Evolutionary conservation across 306 rosid species (phyloP).

Genomic region (Vigna unguiculata): DNA sequence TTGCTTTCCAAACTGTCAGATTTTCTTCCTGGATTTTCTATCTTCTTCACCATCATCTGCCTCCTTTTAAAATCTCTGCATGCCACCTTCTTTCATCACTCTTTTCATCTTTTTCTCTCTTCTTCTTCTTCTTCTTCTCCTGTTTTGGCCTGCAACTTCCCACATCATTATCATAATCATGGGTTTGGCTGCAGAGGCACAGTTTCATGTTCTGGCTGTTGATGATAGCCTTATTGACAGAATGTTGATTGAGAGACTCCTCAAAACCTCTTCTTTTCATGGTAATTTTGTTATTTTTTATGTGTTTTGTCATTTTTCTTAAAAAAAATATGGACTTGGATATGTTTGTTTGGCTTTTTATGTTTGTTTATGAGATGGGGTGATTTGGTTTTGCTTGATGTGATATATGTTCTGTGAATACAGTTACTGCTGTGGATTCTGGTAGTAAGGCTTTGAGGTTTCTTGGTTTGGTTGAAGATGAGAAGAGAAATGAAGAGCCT

Average conservation of each 20-base stretch:
- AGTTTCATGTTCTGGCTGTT: constrained; percentile 87
- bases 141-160: constrained; percentile 15
- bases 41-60: constrained; percentile 51
- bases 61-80: constrained; percentile 54
- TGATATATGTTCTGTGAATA: constrained; percentile 11
- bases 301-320: background rate
- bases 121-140: background rate
- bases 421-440: constrained; percentile 89
- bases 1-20: constrained; percentile 86
- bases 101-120: constrained; percentile 16
- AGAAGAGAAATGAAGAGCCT: constrained; percentile 41
- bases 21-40: constrained; percentile 59
- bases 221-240: constrained; percentile 84
- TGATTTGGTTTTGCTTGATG: background rate
- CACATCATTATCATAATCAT: constrained; percentile 36
- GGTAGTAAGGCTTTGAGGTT: constrained; percentile 79
- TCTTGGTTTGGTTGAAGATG: constrained; percentile 71
- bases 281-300: constrained; percentile 47
- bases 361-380: background rate
- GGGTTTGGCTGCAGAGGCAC: constrained; percentile 64
- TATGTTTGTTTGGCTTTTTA: background rate
- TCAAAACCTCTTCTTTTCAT: constrained; percentile 83
- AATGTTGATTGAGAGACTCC: constrained; percentile 84
- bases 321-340: background rate
- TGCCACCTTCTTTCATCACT: constrained; percentile 41